Conservation (phyloP, 306 rosid genomes). For the Prunus davidiana region DNA sequence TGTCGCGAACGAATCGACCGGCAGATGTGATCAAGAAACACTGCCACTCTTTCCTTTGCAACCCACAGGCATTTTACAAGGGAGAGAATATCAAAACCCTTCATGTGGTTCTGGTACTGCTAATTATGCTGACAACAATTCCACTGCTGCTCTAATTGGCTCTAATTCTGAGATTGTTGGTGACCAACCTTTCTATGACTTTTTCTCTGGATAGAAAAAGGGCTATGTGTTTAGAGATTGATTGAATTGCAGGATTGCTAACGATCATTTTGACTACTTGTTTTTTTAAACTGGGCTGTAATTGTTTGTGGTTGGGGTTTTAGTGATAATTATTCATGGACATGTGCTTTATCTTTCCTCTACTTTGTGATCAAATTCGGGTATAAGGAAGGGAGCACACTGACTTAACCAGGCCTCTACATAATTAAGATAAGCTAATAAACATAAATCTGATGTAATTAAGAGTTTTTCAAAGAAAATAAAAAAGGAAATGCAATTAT, state of each 20-base stretch:
- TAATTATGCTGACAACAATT: slow-evolving; percentile 22
- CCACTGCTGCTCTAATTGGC: slow-evolving; percentile 2
- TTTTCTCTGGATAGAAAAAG: slow-evolving; percentile 17
- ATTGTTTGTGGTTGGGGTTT: no score
- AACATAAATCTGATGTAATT: no score
- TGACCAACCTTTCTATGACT: slow-evolving; percentile 25
- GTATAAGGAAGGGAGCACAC: no score
- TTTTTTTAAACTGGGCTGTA: not conserved
- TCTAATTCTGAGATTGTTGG: slow-evolving; percentile 12
- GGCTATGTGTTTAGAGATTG: not conserved
- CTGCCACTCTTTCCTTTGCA: slow-evolving; percentile 73
- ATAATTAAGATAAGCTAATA: no score
- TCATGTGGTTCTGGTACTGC: not conserved
- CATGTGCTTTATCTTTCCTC: no score
- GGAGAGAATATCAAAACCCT: slow-evolving; percentile 10
- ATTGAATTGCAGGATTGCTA: not conserved
- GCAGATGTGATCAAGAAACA: slow-evolving; percentile 39
- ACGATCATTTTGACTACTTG: not conserved
- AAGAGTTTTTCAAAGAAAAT: no score
- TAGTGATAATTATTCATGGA: no score
- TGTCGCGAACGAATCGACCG: not conserved
- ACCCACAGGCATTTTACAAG: slow-evolving; percentile 67
- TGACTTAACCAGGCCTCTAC: no score
- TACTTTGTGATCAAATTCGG: no score
- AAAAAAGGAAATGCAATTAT: no score